phyloP scores from a whole-genome alignment of 2,329 filamentous ascomycete genomes.

The Leptosphaerulina australis region DNA sequence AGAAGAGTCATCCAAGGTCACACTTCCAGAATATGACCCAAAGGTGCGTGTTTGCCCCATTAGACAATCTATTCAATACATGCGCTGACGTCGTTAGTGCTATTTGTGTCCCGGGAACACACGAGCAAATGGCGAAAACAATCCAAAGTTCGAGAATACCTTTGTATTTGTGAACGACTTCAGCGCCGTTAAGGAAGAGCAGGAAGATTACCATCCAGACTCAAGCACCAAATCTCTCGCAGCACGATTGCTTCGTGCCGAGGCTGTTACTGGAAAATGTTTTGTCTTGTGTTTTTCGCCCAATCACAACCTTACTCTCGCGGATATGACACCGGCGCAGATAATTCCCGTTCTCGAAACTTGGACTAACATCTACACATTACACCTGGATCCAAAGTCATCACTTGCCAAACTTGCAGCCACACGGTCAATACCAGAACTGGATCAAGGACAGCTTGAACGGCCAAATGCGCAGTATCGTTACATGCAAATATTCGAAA shows the following conservation, averaged over 20 bases:
- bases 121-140: conserved; percentile 82
- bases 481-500: conserved; percentile 99
- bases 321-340: conserved; percentile 78
- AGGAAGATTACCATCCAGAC: conserved; percentile 73
- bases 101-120: conserved; percentile 94
- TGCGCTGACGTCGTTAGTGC: conserved; percentile 62
- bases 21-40: conserved; percentile 77
- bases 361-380: conserved; percentile 89
- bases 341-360: conserved; percentile 85
- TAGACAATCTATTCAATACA: background rate
- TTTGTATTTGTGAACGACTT: conserved; percentile 98
- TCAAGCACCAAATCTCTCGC: conserved; percentile 64
- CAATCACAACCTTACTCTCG: conserved; percentile 87
- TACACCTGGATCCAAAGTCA: conserved; percentile 75
- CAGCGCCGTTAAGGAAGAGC: conserved; percentile 92
- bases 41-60: conserved; percentile 41
- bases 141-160: conserved; percentile 83
- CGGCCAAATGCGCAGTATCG: conserved; percentile 77
- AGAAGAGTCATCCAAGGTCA: conserved; percentile 55
- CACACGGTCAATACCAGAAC: conserved; percentile 55
- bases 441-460: conserved; percentile 52
- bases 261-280: conserved; percentile 91
- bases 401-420: conserved; percentile 61
- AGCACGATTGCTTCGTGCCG: conserved; percentile 77
- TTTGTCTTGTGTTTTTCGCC: conserved; percentile 96